Percentiles rank a stretch among this genome's conserved stretches.
Evolutionary conservation across 805 yeast species (phyloP).

Genomic region (Starmerella khaoyaiensis): DNA sequence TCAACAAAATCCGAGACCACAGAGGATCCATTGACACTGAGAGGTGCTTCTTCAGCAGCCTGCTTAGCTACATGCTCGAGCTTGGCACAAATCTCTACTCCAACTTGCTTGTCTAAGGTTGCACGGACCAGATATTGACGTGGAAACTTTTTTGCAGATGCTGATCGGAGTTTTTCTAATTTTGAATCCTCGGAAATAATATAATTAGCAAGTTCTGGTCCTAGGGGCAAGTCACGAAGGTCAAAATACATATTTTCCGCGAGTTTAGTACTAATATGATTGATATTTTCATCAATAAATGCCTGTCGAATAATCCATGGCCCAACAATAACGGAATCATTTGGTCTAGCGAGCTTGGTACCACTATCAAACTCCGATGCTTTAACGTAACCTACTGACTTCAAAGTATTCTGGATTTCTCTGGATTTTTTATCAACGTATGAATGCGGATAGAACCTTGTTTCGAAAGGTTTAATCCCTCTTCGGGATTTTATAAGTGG

Average conservation of each 20-base stretch:
- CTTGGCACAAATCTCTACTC: neutral
- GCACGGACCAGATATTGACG: constrained; percentile 9
- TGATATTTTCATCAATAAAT: constrained; percentile 4
- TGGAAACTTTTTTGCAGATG: neutral
- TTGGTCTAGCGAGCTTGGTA: constrained; percentile 9
- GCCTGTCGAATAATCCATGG: constrained; percentile 7
- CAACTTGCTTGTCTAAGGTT: constrained; percentile 10
- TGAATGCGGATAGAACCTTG: constrained; percentile 2
- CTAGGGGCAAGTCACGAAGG: constrained; percentile 10
- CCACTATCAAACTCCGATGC: constrained; percentile 1
- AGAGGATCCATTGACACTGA: constrained; percentile 8
- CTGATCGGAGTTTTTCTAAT: constrained; percentile 2
- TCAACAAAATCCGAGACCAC: constrained; percentile 5
- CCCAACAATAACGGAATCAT: constrained; percentile 2
- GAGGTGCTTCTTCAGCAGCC: neutral
- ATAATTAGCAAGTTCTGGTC: constrained; percentile 5
- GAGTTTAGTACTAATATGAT: constrained; percentile 2
- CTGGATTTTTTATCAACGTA: neutral
- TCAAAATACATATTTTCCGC: constrained; percentile 12
- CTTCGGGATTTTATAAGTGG: constrained; percentile 8
- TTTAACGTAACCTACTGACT: constrained; percentile 6
- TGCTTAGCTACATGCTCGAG: neutral
- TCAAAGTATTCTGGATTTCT: constrained; percentile 1
- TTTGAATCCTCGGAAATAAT: constrained; percentile 5
- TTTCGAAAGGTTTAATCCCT: constrained; percentile 3